A percentile compares a stretch with the other conserved stretches of the same genome.
These are phyloP conservation scores for Lotus japonicus DNA, from an alignment of 306 rosid species.

Conservation along the genomic window DNA sequence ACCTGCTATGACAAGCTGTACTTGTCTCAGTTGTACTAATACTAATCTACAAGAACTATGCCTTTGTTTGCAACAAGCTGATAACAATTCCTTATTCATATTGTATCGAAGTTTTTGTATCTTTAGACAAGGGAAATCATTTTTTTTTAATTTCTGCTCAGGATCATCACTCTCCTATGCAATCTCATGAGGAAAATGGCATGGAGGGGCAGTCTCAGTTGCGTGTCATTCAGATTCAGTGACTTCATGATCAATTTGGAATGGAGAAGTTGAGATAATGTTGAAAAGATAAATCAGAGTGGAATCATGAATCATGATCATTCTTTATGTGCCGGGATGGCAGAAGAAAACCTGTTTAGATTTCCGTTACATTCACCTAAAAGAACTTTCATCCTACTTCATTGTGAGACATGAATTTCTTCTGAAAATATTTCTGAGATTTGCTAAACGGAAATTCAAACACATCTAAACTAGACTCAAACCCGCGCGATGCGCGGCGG, in stretches of 20 bases:
- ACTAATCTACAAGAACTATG: not conserved
- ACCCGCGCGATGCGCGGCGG: too few relatives aligned
- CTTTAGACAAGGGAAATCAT: not conserved
- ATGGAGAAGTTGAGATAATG: slow-evolving; percentile 1
- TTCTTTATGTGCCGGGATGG: not conserved
- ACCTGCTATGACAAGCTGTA: too few relatives aligned
- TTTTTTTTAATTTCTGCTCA: not conserved
- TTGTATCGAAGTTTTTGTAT: not conserved
- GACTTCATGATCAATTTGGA: not conserved
- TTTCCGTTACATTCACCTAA: too few relatives aligned
- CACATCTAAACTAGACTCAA: too few relatives aligned
- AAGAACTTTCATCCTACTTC: too few relatives aligned
- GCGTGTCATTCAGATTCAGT: slow-evolving; percentile 41
- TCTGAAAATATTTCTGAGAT: too few relatives aligned
- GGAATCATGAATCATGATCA: not conserved
- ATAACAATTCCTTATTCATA: not conserved
- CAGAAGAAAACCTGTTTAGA: too few relatives aligned
- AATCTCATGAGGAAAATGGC: slow-evolving; percentile 34
- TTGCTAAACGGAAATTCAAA: too few relatives aligned
- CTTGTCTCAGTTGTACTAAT: too few relatives aligned
- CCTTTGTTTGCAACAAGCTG: not conserved
- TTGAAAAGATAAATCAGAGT: not conserved
- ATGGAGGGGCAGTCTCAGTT: slow-evolving; percentile 29
- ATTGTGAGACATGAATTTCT: too few relatives aligned
- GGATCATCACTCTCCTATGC: slow-evolving; percentile 18